Evolutionary conservation across 805 yeast genomes (phyloP).

Genomic region (Metschnikowia reukaufii): DNA sequence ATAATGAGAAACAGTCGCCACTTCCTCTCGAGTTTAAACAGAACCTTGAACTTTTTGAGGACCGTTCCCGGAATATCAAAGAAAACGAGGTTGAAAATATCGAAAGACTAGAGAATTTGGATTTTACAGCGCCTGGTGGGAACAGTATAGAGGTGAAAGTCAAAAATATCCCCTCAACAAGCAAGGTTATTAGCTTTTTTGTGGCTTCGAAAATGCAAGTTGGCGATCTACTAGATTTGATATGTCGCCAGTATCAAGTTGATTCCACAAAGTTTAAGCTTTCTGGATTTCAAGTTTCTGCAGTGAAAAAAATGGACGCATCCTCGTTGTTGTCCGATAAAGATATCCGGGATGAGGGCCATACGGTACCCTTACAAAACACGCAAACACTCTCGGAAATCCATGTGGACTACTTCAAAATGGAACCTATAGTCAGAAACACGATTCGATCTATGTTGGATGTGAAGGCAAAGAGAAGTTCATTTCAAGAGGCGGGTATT

Average conservation of each 20-base stretch:
- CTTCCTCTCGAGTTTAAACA: slow-evolving; percentile 44
- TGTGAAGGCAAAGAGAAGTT: slow-evolving; percentile 12
- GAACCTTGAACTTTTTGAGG: slow-evolving; percentile 21
- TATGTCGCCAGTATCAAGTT: slow-evolving; percentile 32
- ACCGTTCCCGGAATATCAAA: slow-evolving; percentile 8
- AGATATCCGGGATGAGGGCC: background rate
- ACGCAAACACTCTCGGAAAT: slow-evolving; percentile 10
- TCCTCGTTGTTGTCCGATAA: slow-evolving; percentile 4
- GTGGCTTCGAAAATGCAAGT: slow-evolving; percentile 18
- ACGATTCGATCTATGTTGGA: slow-evolving; percentile 16
- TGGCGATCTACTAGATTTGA: slow-evolving; percentile 19
- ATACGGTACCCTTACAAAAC: slow-evolving; percentile 10
- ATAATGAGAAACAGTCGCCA: slow-evolving; percentile 56
- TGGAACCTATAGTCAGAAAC: slow-evolving; percentile 19
- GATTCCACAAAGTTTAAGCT: slow-evolving; percentile 29
- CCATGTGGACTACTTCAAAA: slow-evolving; percentile 19
- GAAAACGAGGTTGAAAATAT: slow-evolving; percentile 11
- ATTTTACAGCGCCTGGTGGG: slow-evolving; percentile 7
- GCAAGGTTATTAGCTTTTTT: slow-evolving; percentile 17
- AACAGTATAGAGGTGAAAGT: slow-evolving; percentile 18
- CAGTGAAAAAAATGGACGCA: background rate
- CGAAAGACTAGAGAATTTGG: slow-evolving; percentile 2
- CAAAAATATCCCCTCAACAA: slow-evolving; percentile 14
- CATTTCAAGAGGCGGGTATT: slow-evolving; percentile 23
- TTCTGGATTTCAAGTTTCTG: slow-evolving; percentile 16